Evolutionary conservation across 2,329 filamentous ascomycete species (phyloP), one percentile per base, ranked within the genome.

Genomic region (Fusarium nelsonii): DNA sequence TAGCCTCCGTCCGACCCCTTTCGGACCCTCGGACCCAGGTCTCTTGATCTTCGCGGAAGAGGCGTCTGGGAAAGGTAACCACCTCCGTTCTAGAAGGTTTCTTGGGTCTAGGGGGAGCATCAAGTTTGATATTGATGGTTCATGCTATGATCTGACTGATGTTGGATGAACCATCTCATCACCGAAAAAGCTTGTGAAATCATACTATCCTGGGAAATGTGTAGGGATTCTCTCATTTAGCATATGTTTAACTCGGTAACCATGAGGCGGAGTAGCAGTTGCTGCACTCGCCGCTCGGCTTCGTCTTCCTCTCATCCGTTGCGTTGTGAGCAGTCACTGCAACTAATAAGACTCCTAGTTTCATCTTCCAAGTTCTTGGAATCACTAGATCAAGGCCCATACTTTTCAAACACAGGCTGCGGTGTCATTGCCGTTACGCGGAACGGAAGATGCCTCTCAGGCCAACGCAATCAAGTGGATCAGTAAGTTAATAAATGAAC

Each of bases 31-130:
- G 61, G 60, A 40, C 36, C 23, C 34, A n/a, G 30, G 37, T 56
- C 20, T n/a, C 28, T 23, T 8, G 23, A 28, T 44, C 23, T 50
- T 36, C 10, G 28, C 46, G 33, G 46, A 18, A 39, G 46, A 36
- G 20, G 16, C 33, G 33, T 50, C 55, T 56, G 56, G 18, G 63
- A 66, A 66, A 32, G 61, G 65, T 36, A 69, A 65, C 20, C 32
- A 56, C n/a, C 60, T 69, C 65, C 65, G 60, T 68, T 66, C 65
- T 66, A 69, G 65, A 69, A 69, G 61, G 30, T 5, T 66, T 69
- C 50, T 49, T 34, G 46, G 58, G 33, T 41, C 43, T 59, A 16
- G 37, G 32, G 15, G 34, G 15, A 16, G n/a, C 33, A 32, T 46
- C 32, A 56, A 56, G 16, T 41, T 16, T 28, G 34, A 53, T 52